A percentile compares a stretch with the other conserved stretches of the same genome.
Evolutionary conservation across 129 eudicot species (phyloP).

Genomic region (Heracleum sosnowskyi): DNA sequence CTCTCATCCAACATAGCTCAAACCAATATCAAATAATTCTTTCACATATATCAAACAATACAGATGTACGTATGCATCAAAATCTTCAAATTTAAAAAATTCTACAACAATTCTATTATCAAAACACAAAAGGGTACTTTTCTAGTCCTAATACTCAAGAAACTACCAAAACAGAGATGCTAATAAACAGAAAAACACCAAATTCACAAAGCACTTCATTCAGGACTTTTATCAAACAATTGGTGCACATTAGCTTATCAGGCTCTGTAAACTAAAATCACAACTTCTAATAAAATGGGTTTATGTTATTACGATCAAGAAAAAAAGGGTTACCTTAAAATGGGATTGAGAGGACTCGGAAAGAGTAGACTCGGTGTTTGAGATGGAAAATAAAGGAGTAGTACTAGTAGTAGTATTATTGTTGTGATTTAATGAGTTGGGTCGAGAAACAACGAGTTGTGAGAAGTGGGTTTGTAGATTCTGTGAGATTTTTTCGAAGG

Average conservation of each 20-base stretch:
- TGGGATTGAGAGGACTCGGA: slow-evolving; percentile 22
- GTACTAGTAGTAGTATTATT: slow-evolving; percentile 8
- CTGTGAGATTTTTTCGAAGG: slow-evolving; percentile 39
- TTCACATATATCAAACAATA: neutral
- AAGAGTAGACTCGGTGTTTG: slow-evolving; percentile 17
- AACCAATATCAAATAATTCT: neutral
- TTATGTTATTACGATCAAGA: neutral
- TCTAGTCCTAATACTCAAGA: neutral
- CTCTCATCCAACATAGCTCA: neutral
- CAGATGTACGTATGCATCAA: neutral
- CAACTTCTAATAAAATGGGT: neutral
- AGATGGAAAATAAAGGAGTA: slow-evolving; percentile 13
- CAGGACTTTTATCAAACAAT: slow-evolving; percentile 49
- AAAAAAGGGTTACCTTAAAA: slow-evolving; percentile 28
- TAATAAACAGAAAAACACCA: neutral
- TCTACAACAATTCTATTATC: too few relatives aligned
- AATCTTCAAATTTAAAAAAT: neutral
- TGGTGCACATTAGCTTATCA: slow-evolving; percentile 8
- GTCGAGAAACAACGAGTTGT: slow-evolving; percentile 23
- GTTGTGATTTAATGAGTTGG: slow-evolving; percentile 15
- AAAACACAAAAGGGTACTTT: neutral
- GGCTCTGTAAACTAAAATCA: neutral
- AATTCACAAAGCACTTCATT: slow-evolving; percentile 8
- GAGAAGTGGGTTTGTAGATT: slow-evolving; percentile 53
- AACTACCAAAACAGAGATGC: neutral